phyloP scores from a whole-genome alignment of 768 basidiomycete genomes.

The Naematelia encephala region DNA sequence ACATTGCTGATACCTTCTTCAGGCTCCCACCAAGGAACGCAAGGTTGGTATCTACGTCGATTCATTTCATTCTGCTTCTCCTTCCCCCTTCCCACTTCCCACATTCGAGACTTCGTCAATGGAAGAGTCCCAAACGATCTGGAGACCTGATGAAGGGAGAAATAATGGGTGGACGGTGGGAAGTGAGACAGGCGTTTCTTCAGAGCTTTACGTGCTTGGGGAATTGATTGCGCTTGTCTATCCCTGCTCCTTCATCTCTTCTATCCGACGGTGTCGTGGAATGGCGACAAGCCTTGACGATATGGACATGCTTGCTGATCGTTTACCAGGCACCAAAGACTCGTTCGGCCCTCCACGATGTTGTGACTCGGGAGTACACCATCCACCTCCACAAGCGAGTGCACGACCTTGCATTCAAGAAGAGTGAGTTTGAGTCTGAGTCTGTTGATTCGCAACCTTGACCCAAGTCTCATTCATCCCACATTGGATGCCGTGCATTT shows the following conservation, averaged over 20 bases:
- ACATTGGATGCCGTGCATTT: neutral
- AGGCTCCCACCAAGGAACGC: neutral
- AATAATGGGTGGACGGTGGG: no score
- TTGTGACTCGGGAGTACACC: conserved; percentile 98
- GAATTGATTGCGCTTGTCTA: no score
- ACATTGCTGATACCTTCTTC: neutral
- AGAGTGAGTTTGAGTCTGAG: conserved; percentile 57
- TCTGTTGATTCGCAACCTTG: neutral
- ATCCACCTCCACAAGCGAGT: conserved; percentile 95
- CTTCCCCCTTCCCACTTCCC: neutral
- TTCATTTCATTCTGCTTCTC: neutral
- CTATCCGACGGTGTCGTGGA: no score
- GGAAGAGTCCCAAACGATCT: no score
- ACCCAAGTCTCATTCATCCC: neutral
- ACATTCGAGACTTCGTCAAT: no score
- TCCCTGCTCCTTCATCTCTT: no score
- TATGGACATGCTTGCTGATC: neutral
- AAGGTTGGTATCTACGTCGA: neutral
- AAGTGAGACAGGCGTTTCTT: no score
- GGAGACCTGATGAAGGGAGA: no score
- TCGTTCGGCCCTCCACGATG: conserved; percentile 94
- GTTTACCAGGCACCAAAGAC: conserved; percentile 60
- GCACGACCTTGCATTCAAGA: conserved; percentile 91
- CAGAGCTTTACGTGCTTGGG: no score
- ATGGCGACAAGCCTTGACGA: no score